A percentile compares a stretch with the other conserved stretches of the same genome.
Conservation (phyloP, 2,329 filamentous ascomycete genomes). For the Ceratocystis harringtonii region DNA sequence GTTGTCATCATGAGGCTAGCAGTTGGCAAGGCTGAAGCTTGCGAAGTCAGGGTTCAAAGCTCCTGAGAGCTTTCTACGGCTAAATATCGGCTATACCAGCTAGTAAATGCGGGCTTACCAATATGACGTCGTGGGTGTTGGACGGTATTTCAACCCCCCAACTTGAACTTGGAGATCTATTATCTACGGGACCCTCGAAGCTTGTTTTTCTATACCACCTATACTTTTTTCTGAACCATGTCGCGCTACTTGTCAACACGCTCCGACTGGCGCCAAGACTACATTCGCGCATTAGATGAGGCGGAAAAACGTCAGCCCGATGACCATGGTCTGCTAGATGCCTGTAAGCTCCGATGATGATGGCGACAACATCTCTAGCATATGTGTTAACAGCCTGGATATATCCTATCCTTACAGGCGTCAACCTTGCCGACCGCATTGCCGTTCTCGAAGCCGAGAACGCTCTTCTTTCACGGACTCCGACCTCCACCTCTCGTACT, state of each 20-base stretch:
- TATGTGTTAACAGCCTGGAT: not conserved
- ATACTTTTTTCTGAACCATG: not conserved
- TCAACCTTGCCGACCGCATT: constrained; percentile 51
- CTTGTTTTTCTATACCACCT: too few species aligned
- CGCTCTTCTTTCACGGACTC: constrained; percentile 24
- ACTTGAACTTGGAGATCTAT: too few species aligned
- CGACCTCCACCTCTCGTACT: constrained; percentile 17
- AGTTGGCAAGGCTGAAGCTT: not conserved
- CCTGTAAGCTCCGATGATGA: constrained; percentile 43
- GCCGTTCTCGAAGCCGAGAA: constrained; percentile 47
- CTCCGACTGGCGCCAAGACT: constrained; percentile 65
- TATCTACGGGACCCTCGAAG: too few species aligned
- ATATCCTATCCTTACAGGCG: constrained; percentile 31
- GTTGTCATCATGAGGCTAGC: not conserved
- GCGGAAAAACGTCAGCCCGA: constrained; percentile 51
- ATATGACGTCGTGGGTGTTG: not conserved
- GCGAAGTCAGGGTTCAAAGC: not conserved
- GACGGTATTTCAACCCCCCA: not conserved
- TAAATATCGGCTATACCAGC: not conserved
- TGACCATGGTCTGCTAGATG: constrained; percentile 55
- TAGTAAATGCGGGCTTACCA: not conserved
- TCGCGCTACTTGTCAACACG: constrained; percentile 9
- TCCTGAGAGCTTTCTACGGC: not conserved
- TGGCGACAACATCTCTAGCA: too few species aligned
- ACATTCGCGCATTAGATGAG: constrained; percentile 57